phyloP scores from a whole-genome alignment of 306 rosid genomes.

The Lathyrus oleraceus region DNA sequence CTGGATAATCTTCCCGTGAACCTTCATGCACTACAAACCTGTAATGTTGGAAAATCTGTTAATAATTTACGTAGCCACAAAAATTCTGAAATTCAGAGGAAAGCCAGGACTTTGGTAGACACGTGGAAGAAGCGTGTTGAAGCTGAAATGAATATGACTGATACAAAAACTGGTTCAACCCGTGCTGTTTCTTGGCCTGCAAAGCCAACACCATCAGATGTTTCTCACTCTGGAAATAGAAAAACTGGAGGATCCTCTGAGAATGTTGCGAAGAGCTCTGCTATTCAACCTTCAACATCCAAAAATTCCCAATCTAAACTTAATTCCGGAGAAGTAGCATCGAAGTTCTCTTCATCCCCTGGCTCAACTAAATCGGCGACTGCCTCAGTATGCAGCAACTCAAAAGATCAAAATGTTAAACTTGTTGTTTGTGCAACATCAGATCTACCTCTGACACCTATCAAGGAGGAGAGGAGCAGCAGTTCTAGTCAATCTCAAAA shows the following conservation, averaged over 20 bases:
- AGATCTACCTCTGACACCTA: constrained; percentile 62
- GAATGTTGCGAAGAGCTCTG: constrained; percentile 56
- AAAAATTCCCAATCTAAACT: constrained; percentile 60
- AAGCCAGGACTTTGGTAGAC: constrained; percentile 82
- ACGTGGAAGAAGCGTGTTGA: constrained; percentile 94
- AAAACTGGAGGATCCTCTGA: constrained; percentile 59
- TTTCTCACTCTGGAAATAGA: constrained; percentile 64
- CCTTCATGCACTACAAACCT: constrained; percentile 75
- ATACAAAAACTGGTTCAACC: constrained; percentile 59
- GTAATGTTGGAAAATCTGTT: constrained; percentile 90
- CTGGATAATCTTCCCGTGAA: constrained; percentile 90
- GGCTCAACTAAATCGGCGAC: constrained; percentile 53
- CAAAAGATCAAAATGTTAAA: constrained; percentile 60
- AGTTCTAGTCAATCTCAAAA: constrained; percentile 91
- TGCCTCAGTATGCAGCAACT: constrained; percentile 43
- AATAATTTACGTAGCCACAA: constrained; percentile 75
- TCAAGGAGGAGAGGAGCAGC: constrained; percentile 82
- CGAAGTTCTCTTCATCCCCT: constrained; percentile 64
- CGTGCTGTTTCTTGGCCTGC: constrained; percentile 66
- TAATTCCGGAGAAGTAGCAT: constrained; percentile 51
- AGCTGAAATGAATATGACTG: constrained; percentile 82
- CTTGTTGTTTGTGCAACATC: constrained; percentile 46
- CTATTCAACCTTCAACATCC: constrained; percentile 48
- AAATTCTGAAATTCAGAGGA: constrained; percentile 86
- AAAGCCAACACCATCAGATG: constrained; percentile 54